Evolutionary conservation across 495 filamentous ascomycete species (phyloP).

Genomic region (Rhizodiscina lignyota): DNA sequence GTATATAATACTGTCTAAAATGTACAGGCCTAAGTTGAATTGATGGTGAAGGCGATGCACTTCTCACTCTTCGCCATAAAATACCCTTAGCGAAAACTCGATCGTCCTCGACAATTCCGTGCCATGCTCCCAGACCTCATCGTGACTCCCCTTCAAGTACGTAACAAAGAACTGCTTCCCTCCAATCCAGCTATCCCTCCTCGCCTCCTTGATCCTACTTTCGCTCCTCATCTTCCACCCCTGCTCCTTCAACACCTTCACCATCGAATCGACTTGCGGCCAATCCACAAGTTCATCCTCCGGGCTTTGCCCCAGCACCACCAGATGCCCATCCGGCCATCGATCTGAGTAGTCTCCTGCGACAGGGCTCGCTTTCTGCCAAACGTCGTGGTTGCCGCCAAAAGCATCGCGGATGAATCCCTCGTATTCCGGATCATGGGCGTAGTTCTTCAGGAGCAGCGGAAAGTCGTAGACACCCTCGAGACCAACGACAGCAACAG

Average conservation of each 20-base stretch:
- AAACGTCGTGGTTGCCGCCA: conserved; percentile 32
- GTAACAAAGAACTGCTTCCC: too few relatives aligned
- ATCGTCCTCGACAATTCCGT: conserved; percentile 28
- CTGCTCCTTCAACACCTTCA: conserved; percentile 15
- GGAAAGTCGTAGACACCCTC: conserved; percentile 52
- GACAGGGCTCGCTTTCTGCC: conserved; percentile 35
- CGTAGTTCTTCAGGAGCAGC: conserved; percentile 30
- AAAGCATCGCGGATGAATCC: conserved; percentile 48
- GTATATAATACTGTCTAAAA: too few relatives aligned
- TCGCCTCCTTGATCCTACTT: conserved; percentile 18
- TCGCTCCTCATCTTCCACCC: conserved; percentile 5
- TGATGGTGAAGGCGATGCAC: too few relatives aligned
- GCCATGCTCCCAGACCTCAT: conserved; percentile 40
- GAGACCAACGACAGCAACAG: conserved; percentile 39
- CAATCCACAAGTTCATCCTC: conserved; percentile 44
- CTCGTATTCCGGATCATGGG: conserved; percentile 29
- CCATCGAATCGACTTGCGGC: conserved; percentile 35
- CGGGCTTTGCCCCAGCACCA: conserved; percentile 40
- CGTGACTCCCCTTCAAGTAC: conserved; percentile 44
- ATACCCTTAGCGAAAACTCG: too few relatives aligned
- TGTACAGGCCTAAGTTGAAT: too few relatives aligned
- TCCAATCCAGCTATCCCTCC: too few relatives aligned
- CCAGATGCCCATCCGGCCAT: conserved; percentile 28
- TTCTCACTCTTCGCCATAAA: too few relatives aligned
- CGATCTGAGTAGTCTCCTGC: conserved; percentile 22